Evolutionary conservation across 805 yeast species (phyloP).

Genomic region (Candida germanica): DNA sequence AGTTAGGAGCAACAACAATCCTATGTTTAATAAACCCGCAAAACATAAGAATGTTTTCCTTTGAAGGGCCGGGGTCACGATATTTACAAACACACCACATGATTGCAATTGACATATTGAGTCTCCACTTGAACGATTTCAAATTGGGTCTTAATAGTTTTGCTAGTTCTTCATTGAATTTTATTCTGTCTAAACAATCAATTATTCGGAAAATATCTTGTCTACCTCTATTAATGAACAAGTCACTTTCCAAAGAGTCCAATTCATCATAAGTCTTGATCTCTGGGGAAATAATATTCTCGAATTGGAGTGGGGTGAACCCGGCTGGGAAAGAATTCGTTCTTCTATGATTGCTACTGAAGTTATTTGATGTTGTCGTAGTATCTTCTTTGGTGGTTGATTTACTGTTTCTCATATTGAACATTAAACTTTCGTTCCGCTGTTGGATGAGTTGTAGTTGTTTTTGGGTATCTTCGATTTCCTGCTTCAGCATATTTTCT

Average conservation of each 20-base stretch:
- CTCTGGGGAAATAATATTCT: slow-evolving; percentile 7
- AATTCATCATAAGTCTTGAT: slow-evolving; percentile 2
- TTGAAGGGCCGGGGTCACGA: slow-evolving; percentile 28
- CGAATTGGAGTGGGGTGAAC: slow-evolving; percentile 8
- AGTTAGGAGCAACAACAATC: slow-evolving; percentile 23
- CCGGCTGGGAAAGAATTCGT: slow-evolving; percentile 10
- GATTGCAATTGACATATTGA: slow-evolving; percentile 31
- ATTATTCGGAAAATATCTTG: slow-evolving; percentile 34
- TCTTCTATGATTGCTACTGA: slow-evolving; percentile 7
- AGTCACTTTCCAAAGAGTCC: slow-evolving; percentile 15
- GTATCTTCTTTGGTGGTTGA: slow-evolving; percentile 4
- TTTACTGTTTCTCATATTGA: slow-evolving; percentile 34
- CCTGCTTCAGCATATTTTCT: slow-evolving; percentile 20
- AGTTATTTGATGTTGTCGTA: not conserved
- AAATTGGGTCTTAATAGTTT: slow-evolving; percentile 22
- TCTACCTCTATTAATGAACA: slow-evolving; percentile 20
- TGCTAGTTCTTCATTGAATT: slow-evolving; percentile 28
- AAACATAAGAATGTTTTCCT: slow-evolving; percentile 33
- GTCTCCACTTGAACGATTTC: slow-evolving; percentile 26
- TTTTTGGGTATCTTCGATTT: slow-evolving; percentile 31
- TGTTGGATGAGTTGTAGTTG: slow-evolving; percentile 61
- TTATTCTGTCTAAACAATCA: slow-evolving; percentile 33
- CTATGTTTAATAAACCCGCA: slow-evolving; percentile 46
- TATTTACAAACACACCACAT: slow-evolving; percentile 41
- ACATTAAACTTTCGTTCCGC: slow-evolving; percentile 68